A percentile compares a stretch with the other conserved stretches of the same genome.
phyloP scores from a whole-genome alignment of 1,284 basidiomycete species.

The Xanthoconium separans region DNA sequence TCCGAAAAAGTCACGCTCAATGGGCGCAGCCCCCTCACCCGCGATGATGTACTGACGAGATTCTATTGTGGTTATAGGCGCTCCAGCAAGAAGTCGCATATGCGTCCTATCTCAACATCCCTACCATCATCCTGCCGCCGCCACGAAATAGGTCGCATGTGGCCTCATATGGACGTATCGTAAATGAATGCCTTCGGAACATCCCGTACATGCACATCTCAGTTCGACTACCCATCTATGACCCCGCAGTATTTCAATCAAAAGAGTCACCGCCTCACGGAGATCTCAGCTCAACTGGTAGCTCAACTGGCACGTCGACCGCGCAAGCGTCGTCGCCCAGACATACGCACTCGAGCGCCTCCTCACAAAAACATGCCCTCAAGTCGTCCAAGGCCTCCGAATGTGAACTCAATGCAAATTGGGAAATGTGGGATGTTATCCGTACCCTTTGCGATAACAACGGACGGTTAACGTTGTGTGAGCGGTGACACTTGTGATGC shows the following conservation, averaged over 20 bases:
- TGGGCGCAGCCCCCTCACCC: constrained; percentile 20
- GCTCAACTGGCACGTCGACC: constrained; percentile 20
- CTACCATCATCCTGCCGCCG: constrained; percentile 85
- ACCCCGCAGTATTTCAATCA: constrained; percentile 57
- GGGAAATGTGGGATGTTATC: constrained; percentile 99
- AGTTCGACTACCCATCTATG: constrained; percentile 83
- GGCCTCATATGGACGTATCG: constrained; percentile 89
- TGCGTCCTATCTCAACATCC: constrained; percentile 88
- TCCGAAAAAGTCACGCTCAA: constrained; percentile 26
- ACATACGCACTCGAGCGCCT: constrained; percentile 31
- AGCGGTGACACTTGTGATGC: constrained; percentile 48
- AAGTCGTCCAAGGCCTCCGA: constrained; percentile 39
- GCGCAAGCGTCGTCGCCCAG: constrained; percentile 36
- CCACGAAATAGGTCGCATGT: constrained; percentile 84
- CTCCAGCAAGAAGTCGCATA: constrained; percentile 92
- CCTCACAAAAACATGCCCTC: constrained; percentile 15
- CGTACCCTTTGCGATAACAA: constrained; percentile 87
- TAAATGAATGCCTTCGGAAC: constrained; percentile 75
- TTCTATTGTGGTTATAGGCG: constrained; percentile 52
- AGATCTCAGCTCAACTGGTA: constrained; percentile 17
- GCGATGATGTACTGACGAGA: constrained; percentile 16
- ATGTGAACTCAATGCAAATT: constrained; percentile 78
- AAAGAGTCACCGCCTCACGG: constrained; percentile 31
- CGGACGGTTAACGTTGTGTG: constrained; percentile 79
- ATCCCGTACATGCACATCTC: constrained; percentile 75